Conservation (phyloP, 129 eudicot genomes). For the Flaveria trinervia region DNA sequence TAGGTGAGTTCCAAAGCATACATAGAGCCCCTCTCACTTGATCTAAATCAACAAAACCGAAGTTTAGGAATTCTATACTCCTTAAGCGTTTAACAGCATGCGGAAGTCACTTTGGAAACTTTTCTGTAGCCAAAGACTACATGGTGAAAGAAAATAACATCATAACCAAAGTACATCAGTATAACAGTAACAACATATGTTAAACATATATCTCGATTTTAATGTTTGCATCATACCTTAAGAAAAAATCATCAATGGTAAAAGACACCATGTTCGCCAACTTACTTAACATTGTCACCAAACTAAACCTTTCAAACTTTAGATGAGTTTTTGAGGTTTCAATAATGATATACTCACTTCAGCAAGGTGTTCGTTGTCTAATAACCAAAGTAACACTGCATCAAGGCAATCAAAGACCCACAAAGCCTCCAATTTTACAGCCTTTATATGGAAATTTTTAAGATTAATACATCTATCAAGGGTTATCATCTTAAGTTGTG, state of each 20-base stretch:
- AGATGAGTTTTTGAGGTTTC: not conserved
- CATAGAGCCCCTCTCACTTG: conserved; percentile 26
- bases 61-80: not conserved
- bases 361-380: not conserved
- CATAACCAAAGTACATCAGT: not conserved
- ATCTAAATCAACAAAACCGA: conserved; percentile 11
- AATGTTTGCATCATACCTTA: conserved; percentile 21
- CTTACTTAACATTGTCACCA: conserved; percentile 5
- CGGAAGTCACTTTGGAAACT: conserved; percentile 22
- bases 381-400: conserved; percentile 20
- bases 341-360: not conserved
- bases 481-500: not conserved
- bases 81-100: not conserved
- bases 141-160: not conserved
- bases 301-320: not conserved
- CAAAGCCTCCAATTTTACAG: not conserved
- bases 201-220: not conserved
- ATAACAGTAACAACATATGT: not conserved
- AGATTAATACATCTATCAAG: not conserved
- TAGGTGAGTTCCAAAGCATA: conserved; percentile 23
- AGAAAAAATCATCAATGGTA: conserved; percentile 6
- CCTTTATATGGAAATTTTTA: conserved; percentile 15
- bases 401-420: not conserved
- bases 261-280: not conserved
- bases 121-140: conserved; percentile 15